Base-by-base conservation (phyloP, 2,329 filamentous ascomycete species). In the Phialophora tarda region DNA sequence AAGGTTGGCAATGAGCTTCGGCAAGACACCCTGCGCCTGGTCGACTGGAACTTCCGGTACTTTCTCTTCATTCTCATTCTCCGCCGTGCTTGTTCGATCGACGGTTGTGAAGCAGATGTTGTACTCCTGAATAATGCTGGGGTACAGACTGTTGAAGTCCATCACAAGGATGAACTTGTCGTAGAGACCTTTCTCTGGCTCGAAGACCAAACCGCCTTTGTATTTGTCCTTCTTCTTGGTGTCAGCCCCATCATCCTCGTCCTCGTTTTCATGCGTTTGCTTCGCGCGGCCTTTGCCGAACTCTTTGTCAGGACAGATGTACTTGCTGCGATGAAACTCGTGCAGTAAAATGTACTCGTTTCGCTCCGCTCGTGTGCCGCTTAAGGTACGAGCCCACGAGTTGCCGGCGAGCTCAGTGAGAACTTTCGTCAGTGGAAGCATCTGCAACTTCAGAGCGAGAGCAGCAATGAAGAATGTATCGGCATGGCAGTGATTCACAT, bases 51-150 rank as follows among this genome's bases (percentile, higher is more conserved):
- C 90, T 68, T 96, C 92, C 0, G 95, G 95, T 1, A 98, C 92
- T 63, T 87, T 88, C 63, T 98, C 93, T 61, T 97, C 92, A 58
- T 95, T 91, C 50, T 93, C 88, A 38, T 87, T 86, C 80, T 89
- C 75, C 55, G 74, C 68, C 73, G 89, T 81, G 67, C 86, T 82
- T 48, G 86, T 83, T 73, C 95, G 86, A 68, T 98, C 91, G 6
- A 99, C 93, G 0, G 96, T 99, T 1, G 95, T 99, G 80, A 99
- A 99, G 82, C 96, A 99, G 73, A 99, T 99, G 79, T 99, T 99
- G 82, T 89, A 99, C 84, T 99, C 96, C 76, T 99, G 96, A 68
- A 99, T 99, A 75, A 99, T 98, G 76, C 92, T 97, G 34, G 95
- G 95, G 75, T 99, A 99, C 69, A 99, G 84, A 74, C 93, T 97